A percentile compares a stretch with the other conserved stretches of the same genome.
These are phyloP conservation scores for Beta vulgaris DNA, from an alignment of 148 eudicot species.

Conservation along the genomic window DNA sequence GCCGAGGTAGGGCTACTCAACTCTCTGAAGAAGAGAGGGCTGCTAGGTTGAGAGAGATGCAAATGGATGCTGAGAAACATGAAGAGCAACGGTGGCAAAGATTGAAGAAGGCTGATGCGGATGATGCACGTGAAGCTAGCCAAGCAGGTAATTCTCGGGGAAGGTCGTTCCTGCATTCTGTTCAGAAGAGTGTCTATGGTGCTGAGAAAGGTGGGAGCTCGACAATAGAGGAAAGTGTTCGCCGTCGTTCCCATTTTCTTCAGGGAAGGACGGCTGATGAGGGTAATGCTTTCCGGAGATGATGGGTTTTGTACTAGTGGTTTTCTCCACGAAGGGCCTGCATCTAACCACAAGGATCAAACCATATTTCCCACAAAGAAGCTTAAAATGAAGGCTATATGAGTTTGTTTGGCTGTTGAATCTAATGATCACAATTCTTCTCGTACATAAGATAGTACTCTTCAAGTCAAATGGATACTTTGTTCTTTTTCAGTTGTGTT, in stretches of 20 bases:
- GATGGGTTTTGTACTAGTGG: not conserved
- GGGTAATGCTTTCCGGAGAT: conserved; percentile 83
- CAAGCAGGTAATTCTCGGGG: conserved; percentile 33
- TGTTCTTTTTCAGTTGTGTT: too few species aligned
- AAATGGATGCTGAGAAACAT: conserved; percentile 83
- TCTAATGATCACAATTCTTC: not conserved
- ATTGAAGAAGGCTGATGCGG: conserved; percentile 77
- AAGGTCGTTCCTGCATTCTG: conserved; percentile 68
- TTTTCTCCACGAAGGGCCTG: not conserved
- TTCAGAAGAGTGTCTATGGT: conserved; percentile 77
- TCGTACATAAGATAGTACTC: not conserved
- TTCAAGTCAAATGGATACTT: too few species aligned
- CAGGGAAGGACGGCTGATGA: conserved; percentile 69
- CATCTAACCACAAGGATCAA: not conserved
- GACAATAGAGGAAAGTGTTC: conserved; percentile 88
- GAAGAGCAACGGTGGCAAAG: conserved; percentile 92
- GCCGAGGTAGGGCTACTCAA: conserved; percentile 40
- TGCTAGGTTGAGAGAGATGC: conserved; percentile 80
- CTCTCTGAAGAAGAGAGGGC: conserved; percentile 93
- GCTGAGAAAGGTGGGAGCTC: conserved; percentile 91
- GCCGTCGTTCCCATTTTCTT: conserved; percentile 74
- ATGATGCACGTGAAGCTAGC: conserved; percentile 70
- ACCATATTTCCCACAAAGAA: not conserved
- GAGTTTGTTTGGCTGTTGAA: not conserved
- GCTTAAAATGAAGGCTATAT: not conserved